A percentile compares a stretch with the other conserved stretches of the same genome.
phyloP scores from a whole-genome alignment of 768 basidiomycete genomes.

The Phanerochaete sordida region DNA sequence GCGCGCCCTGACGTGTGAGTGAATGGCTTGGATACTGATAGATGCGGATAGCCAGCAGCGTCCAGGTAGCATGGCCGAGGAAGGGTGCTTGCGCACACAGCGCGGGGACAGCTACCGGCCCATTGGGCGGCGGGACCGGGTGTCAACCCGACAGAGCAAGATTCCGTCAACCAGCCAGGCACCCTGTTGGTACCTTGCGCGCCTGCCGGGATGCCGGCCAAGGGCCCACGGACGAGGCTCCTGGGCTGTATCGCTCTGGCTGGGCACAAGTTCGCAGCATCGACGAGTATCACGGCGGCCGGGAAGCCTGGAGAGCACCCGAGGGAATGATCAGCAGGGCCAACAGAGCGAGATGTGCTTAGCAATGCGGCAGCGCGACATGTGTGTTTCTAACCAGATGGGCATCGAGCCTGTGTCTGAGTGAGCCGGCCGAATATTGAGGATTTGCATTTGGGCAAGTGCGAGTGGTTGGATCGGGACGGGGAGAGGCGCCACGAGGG shows the following conservation, averaged over 20 bases:
- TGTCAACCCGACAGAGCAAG: neutral
- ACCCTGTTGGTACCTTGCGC: neutral
- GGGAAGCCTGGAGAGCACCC: no score
- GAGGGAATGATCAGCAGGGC: no score
- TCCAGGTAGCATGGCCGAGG: neutral
- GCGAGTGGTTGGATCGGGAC: neutral
- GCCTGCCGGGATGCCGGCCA: neutral
- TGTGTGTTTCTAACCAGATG: neutral
- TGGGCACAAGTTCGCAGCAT: no score
- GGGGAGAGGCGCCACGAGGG: neutral
- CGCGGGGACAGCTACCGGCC: neutral
- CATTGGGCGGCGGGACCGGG: neutral
- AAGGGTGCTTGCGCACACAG: neutral
- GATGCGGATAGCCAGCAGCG: neutral
- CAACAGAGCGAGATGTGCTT: no score
- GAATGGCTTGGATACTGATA: neutral
- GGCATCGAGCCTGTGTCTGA: neutral
- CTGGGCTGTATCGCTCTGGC: neutral
- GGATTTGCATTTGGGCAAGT: neutral
- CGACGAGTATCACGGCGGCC: no score
- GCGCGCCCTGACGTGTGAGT: neutral
- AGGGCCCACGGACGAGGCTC: neutral
- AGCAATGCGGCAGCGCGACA: no score
- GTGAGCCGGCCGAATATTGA: neutral
- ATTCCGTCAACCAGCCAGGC: neutral